These are phyloP conservation scores for Kitagawia praeruptora DNA, from an alignment of 129 eudicot species.

Conservation along the genomic window DNA sequence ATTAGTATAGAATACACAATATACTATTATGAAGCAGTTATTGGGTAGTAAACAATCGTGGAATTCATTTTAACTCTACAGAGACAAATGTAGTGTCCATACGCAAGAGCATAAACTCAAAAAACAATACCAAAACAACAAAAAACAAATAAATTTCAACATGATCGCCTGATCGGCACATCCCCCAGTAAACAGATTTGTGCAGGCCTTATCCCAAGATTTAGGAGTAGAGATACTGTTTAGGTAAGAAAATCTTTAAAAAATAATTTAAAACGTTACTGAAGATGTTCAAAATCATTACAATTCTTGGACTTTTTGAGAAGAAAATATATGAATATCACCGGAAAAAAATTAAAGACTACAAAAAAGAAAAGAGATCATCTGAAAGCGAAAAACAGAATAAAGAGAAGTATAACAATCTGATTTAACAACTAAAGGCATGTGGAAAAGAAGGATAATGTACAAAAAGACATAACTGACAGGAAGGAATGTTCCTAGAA, in stretches of 20 bases:
- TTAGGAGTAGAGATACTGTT: not conserved
- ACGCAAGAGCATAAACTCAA: not conserved
- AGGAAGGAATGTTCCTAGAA: too few relatives aligned
- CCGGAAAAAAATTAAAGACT: too few relatives aligned
- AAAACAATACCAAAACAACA: not conserved
- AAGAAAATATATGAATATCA: too few relatives aligned
- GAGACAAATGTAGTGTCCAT: not conserved
- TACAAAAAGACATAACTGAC: too few relatives aligned
- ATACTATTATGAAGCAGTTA: not conserved
- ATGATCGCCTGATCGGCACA: not conserved
- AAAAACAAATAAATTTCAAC: too few relatives aligned
- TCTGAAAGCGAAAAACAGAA: too few relatives aligned
- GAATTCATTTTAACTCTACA: not conserved
- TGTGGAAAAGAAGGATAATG: too few relatives aligned
- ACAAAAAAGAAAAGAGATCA: too few relatives aligned
- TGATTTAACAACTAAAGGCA: too few relatives aligned
- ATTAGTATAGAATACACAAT: conserved; percentile 2
- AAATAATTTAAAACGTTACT: not conserved
- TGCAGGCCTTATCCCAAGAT: not conserved
- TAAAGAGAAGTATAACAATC: too few relatives aligned
- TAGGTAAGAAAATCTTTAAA: not conserved
- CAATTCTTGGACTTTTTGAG: too few relatives aligned
- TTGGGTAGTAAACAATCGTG: not conserved
- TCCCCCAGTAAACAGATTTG: not conserved
- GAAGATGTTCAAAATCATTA: too few relatives aligned